Conservation (phyloP, 2,329 filamentous ascomycete genomes). For the Claviceps sp. region DNA sequence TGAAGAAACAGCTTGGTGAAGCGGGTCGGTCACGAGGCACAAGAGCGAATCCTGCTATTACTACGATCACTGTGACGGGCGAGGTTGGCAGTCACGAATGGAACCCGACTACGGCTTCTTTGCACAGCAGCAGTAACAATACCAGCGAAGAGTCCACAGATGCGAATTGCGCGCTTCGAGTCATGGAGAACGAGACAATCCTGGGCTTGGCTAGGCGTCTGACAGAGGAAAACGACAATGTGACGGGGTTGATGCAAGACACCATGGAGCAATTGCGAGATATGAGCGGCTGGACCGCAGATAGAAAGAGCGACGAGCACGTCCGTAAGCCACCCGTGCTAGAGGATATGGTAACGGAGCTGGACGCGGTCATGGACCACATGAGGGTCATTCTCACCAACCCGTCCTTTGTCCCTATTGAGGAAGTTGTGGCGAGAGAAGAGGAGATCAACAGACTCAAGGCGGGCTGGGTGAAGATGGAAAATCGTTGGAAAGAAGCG, state of each 20-base stretch:
- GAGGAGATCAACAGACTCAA: constrained; percentile 77
- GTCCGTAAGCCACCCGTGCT: constrained; percentile 25
- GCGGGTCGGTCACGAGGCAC: constrained; percentile 48
- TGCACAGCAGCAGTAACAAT: background rate
- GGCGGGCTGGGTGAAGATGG: constrained; percentile 87
- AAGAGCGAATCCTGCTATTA: constrained; percentile 38
- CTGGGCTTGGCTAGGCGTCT: constrained; percentile 71
- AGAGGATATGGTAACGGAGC: constrained; percentile 59
- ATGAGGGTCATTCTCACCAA: constrained; percentile 79
- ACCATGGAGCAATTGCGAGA: constrained; percentile 60
- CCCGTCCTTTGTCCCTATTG: constrained; percentile 88
- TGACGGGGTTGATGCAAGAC: constrained; percentile 58
- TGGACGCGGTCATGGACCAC: constrained; percentile 68
- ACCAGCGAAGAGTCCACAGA: constrained; percentile 12
- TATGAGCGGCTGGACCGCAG: constrained; percentile 44
- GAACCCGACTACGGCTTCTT: constrained; percentile 15
- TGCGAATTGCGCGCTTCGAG: constrained; percentile 55
- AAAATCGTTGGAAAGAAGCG: constrained; percentile 78
- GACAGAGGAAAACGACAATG: constrained; percentile 81
- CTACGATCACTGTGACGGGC: constrained; percentile 44
- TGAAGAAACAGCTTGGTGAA: constrained; percentile 78
- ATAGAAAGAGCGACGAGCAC: constrained; percentile 18
- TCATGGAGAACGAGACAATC: constrained; percentile 84
- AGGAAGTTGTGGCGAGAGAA: constrained; percentile 86
- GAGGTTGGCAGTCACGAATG: constrained; percentile 34